Percentiles rank a stretch among this genome's conserved stretches.
phyloP scores from a whole-genome alignment of 371 early-diverging fungal species.

The Mortierella sp. region DNA sequence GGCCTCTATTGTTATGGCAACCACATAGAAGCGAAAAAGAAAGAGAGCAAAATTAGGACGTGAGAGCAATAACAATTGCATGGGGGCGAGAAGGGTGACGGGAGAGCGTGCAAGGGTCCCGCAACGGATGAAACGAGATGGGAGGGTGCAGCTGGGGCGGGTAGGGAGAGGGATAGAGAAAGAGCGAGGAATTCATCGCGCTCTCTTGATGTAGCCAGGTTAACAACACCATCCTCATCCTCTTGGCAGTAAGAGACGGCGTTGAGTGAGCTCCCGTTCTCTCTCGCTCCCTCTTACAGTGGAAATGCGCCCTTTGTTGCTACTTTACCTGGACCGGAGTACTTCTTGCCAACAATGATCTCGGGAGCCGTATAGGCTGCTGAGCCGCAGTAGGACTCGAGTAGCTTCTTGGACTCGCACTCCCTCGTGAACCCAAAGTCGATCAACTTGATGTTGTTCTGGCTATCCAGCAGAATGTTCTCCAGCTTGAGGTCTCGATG shows the following conservation, averaged over 20 bases:
- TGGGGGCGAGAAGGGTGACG: neutral
- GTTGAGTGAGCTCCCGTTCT: neutral
- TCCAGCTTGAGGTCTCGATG: slow-evolving; percentile 92
- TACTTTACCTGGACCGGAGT: slow-evolving; percentile 79
- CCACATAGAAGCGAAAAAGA: slow-evolving; percentile 1
- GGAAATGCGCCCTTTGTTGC: neutral
- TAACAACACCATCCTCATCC: neutral
- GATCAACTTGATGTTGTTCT: slow-evolving; percentile 83
- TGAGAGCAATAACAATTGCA: neutral
- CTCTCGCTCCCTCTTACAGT: neutral
- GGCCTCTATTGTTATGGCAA: slow-evolving; percentile 65
- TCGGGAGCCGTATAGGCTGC: slow-evolving; percentile 90
- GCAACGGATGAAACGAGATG: neutral
- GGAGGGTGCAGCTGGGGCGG: neutral
- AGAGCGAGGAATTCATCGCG: neutral
- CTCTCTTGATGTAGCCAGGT: neutral
- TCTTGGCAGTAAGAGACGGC: neutral
- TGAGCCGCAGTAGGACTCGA: slow-evolving; percentile 91
- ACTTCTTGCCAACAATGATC: slow-evolving; percentile 80
- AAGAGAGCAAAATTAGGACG: slow-evolving; percentile 7
- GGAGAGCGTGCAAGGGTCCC: neutral
- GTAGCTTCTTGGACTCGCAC: slow-evolving; percentile 73
- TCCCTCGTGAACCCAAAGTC: slow-evolving; percentile 94
- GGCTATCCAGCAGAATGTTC: slow-evolving; percentile 83
- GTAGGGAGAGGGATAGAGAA: neutral